These are phyloP conservation scores for Alternaria rosae DNA, from an alignment of 2,329 filamentous ascomycete genomes.

Conservation along the genomic window DNA sequence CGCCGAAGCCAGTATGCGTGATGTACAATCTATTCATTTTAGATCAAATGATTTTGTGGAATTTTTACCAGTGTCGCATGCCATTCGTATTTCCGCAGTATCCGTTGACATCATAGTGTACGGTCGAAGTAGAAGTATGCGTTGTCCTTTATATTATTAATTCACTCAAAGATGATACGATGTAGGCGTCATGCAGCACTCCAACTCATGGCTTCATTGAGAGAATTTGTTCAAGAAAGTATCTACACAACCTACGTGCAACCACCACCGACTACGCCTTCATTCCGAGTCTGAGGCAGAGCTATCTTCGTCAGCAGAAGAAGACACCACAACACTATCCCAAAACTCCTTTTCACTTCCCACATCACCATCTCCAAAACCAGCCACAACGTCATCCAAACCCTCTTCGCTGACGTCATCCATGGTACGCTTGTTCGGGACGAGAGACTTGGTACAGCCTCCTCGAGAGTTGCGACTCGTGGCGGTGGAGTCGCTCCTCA, in stretches of 20 bases:
- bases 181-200: no score
- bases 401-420: background rate
- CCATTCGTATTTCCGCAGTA: no score
- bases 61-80: no score
- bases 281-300: conserved; percentile 25
- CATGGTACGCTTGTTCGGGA: background rate
- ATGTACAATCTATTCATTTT: background rate
- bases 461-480: background rate
- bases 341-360: background rate
- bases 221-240: no score
- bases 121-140: no score
- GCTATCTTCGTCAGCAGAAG: conserved; percentile 3
- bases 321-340: background rate
- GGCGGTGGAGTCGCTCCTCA: background rate
- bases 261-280: background rate
- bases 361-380: background rate
- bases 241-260: no score
- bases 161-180: no score
- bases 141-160: no score
- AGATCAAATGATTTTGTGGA: background rate
- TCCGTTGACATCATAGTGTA: no score
- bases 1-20: no score
- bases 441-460: background rate
- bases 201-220: no score
- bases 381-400: background rate